These are phyloP conservation scores for Suillus luteus DNA, from an alignment of 768 basidiomycete genomes.

Conservation along the genomic window DNA sequence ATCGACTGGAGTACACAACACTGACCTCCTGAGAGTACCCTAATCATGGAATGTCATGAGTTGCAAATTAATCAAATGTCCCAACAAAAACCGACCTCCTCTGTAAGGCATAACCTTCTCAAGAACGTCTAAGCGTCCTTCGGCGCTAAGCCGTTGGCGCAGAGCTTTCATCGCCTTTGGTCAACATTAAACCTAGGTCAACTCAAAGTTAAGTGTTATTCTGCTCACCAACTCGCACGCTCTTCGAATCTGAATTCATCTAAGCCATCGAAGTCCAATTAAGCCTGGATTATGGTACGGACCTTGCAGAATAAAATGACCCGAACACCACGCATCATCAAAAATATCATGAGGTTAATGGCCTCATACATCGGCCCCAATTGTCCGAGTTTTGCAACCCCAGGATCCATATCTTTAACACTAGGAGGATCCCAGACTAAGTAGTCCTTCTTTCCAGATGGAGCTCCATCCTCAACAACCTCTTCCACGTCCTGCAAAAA, in stretches of 20 bases:
- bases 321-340: constrained; percentile 81
- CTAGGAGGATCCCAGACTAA: constrained; percentile 72
- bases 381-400: constrained; percentile 55
- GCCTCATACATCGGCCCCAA: constrained; percentile 67
- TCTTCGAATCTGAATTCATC: constrained; percentile 62
- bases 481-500: constrained; percentile 54
- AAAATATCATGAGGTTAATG: constrained; percentile 67
- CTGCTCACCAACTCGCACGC: constrained; percentile 72
- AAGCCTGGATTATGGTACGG: constrained; percentile 6
- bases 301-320: constrained; percentile 92
- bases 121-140: constrained; percentile 76
- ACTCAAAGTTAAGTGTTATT: background rate
- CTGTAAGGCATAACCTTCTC: constrained; percentile 80
- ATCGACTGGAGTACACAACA: background rate
- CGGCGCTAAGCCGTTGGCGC: constrained; percentile 66
- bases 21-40: constrained; percentile 73
- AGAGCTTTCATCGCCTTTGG: constrained; percentile 78
- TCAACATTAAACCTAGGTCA: constrained; percentile 17
- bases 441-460: constrained; percentile 78
- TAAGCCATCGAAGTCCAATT: background rate
- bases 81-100: constrained; percentile 54
- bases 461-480: constrained; percentile 80
- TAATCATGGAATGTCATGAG: constrained; percentile 26
- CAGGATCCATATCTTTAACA: constrained; percentile 45
- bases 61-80: background rate